Conservation (phyloP, 2,329 filamentous ascomycete genomes). For the Calonectria pauciramosa region DNA sequence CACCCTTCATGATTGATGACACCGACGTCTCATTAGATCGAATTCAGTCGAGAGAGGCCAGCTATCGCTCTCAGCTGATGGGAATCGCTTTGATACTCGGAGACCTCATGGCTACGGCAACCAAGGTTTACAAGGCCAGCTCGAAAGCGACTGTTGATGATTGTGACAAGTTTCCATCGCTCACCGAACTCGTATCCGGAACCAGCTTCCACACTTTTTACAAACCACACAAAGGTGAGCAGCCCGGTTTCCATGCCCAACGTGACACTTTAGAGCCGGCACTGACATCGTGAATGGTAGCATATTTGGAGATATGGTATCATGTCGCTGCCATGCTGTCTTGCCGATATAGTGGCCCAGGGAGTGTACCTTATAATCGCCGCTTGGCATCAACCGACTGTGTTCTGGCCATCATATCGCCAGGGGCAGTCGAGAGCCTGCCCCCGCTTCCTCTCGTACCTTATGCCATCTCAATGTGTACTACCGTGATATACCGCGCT, state of each 20-base stretch:
- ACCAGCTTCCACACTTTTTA: conserved; percentile 19
- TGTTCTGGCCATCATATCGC: conserved; percentile 9
- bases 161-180: conserved; percentile 16
- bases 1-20: conserved; percentile 31
- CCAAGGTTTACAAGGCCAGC: conserved; percentile 31
- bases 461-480: conserved; percentile 29
- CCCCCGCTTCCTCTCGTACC: conserved; percentile 26
- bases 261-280: no score
- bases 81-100: conserved; percentile 12
- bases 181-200: conserved; percentile 22
- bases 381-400: conserved; percentile 24
- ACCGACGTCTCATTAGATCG: conserved; percentile 23
- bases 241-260: no score
- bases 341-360: conserved; percentile 27
- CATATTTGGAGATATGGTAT: conserved; percentile 31
- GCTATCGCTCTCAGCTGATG: conserved; percentile 28
- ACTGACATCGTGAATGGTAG: neutral
- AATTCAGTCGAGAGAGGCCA: neutral
- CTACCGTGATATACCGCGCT: conserved; percentile 31
- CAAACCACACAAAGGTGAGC: conserved; percentile 26
- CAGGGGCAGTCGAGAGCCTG: conserved; percentile 4
- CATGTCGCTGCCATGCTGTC: conserved; percentile 31
- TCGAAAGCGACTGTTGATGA: conserved; percentile 20
- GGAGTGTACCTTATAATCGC: conserved; percentile 16
- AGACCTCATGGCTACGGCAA: conserved; percentile 28